Base-by-base conservation (phyloP, 75 land plant genomes). In the Larix kaempferi region DNA sequence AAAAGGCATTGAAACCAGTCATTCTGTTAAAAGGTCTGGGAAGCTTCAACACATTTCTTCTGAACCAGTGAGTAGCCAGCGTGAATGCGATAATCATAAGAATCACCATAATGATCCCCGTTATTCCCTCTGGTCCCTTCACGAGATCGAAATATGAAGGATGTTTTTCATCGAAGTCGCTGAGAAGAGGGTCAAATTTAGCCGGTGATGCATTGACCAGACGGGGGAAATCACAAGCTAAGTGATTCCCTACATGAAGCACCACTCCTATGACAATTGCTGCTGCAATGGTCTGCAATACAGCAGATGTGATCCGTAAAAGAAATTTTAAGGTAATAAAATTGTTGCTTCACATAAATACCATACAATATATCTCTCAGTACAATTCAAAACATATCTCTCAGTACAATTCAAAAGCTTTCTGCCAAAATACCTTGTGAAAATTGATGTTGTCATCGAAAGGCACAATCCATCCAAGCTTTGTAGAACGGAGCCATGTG, bases 381-480 rank as follows among this genome's bases (percentile, higher is more conserved):
- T n/a, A n/a, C n/a, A n/a, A n/a, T n/a, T n/a, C n/a, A n/a, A n/a
- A n/a, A n/a, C n/a, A n/a, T n/a, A n/a, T n/a, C n/a, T n/a, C n/a
- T n/a, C n/a, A n/a, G n/a, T n/a, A n/a, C 74, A 35, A 37, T 56
- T 19, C 33, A 75, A 62, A 52, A 8, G 67, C 21, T 25, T 67
- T n/a, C 22, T 7, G 65, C 17, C 19, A 49, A 49, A 7, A 13
- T 83, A 93, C 96, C 96, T 91, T 93, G 82, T 95, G 98, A 73
- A 95, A 95, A 81, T 89, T 89, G 67, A 95, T 87, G 78, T 91
- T 95, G 81, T 93, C 96, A 54, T 95, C 93, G 73, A 98, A 98
- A 61, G 99, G 99, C 54, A 98, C 86, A 66, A 95, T 76, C 58
- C 66, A 77, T 35, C 95, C 81, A 29, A 94, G 91, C 39, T 80